Evolutionary conservation across 108 stramenopile species (phyloP).

Genomic region (Skeletonema costatum): DNA sequence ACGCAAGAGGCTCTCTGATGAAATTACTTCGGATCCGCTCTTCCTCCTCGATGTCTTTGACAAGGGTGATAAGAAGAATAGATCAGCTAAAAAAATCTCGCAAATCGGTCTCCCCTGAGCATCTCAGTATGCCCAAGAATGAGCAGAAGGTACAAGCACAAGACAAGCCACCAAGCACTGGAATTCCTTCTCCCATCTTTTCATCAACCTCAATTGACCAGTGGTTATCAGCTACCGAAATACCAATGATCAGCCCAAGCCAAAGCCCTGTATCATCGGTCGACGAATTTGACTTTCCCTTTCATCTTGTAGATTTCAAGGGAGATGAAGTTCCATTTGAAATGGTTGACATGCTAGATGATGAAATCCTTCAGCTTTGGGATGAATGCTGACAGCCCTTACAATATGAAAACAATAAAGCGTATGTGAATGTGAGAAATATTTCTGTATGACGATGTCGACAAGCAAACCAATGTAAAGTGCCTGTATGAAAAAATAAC

Average conservation of each 20-base stretch:
- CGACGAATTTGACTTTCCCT: background rate
- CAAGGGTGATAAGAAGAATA: constrained; percentile 10
- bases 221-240: background rate
- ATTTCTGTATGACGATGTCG: background rate
- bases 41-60: constrained; percentile 69
- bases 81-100: background rate
- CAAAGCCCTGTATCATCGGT: background rate
- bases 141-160: background rate
- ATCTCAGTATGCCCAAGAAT: background rate
- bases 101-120: background rate
- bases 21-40: constrained; percentile 59
- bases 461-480: background rate
- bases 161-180: background rate
- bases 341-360: background rate
- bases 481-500: background rate
- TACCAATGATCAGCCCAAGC: background rate
- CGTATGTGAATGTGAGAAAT: background rate
- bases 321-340: background rate
- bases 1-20: constrained; percentile 65
- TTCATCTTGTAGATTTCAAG: background rate
- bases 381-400: background rate
- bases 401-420: background rate
- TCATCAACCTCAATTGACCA: background rate
- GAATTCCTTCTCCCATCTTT: background rate
- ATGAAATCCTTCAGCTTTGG: background rate